Conservation (phyloP, 1,284 basidiomycete genomes). For the Schizophyllum amplum region DNA sequence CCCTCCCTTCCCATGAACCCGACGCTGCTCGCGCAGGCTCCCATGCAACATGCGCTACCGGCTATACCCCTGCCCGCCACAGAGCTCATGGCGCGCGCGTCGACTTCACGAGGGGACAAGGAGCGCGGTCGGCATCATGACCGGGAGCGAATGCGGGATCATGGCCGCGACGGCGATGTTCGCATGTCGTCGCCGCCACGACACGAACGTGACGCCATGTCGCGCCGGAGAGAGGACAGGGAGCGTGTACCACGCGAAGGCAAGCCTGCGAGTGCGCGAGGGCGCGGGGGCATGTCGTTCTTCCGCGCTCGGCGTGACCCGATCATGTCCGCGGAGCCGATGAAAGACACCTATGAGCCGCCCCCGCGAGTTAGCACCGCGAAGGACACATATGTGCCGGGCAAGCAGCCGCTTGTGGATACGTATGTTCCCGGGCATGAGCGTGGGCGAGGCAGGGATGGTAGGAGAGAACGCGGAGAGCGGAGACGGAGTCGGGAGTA, state of each 20-base stretch:
- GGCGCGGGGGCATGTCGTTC: not conserved
- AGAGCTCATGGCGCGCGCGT: not conserved
- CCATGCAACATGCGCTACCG: not conserved
- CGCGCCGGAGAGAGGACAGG: too few relatives aligned
- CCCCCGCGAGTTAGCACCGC: not conserved
- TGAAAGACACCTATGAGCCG: not conserved
- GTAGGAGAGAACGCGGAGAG: not conserved
- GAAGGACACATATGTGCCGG: not conserved
- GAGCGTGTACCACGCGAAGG: too few relatives aligned
- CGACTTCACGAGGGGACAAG: not conserved
- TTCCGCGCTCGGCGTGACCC: not conserved
- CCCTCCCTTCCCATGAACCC: constrained; percentile 6
- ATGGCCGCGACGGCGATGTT: not conserved
- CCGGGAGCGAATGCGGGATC: constrained; percentile 1
- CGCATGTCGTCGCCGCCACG: not conserved
- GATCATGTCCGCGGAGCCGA: not conserved
- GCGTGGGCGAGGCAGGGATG: not conserved
- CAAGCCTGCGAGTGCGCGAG: not conserved
- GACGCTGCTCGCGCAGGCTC: not conserved
- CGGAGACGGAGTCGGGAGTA: not conserved
- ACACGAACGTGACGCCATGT: too few relatives aligned
- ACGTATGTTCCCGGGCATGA: not conserved
- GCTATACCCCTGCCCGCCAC: constrained; percentile 3
- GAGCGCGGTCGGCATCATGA: not conserved
- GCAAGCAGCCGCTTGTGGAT: not conserved